Evolutionary conservation across 495 filamentous ascomycete species (phyloP), one percentile per base, ranked within the genome.

Genomic region (Aspergillus carlsbadensis): DNA sequence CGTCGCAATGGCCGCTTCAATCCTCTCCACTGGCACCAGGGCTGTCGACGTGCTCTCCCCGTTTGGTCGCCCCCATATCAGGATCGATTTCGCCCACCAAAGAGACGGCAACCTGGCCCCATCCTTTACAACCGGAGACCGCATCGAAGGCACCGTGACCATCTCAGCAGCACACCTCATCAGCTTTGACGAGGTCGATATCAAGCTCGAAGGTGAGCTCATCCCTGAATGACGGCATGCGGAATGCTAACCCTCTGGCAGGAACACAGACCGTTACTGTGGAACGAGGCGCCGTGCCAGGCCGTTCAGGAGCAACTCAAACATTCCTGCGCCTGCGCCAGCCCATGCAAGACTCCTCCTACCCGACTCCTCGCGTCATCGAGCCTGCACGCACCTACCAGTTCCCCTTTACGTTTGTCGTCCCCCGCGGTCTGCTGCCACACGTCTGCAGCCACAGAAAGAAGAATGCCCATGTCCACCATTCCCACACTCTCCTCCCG

Each of bases 361-460:
- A 92, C 60, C 92, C 92, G 0, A 76, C 81, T 11, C 84, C 88
- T 15, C 75, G 88, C 7, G 73, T 91, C 18, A 70, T 91, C 11
- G 82, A 89, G 67, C 77, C 82, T 2, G 89, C 84, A 3, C 75
- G 73, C 46, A 81, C 74, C 22, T 90, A 92, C 67, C 84, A 69
- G 13, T 85, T 96, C 50, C 89, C 91, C 2, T 98, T 97, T 73
- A 85, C 84, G 56, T 98, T 98, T 64, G 87, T 90, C 35, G 82
- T 98, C 11, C 94, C 95, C 1, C 78, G 82, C 26, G 83, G 84
- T 10, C 78, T 97, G 37, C 73, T 86, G 7, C 81, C 82, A 5
- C 77, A 81, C 54, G 65, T 80, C 5, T 92, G 88, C 70, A 72
- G 70, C 35, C 87, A 90, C 65, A n/a, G 48, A 6, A 76, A 73